Base-by-base conservation (phyloP, 192 early-diverging fungal species). In the Spinellus fusiger region DNA sequence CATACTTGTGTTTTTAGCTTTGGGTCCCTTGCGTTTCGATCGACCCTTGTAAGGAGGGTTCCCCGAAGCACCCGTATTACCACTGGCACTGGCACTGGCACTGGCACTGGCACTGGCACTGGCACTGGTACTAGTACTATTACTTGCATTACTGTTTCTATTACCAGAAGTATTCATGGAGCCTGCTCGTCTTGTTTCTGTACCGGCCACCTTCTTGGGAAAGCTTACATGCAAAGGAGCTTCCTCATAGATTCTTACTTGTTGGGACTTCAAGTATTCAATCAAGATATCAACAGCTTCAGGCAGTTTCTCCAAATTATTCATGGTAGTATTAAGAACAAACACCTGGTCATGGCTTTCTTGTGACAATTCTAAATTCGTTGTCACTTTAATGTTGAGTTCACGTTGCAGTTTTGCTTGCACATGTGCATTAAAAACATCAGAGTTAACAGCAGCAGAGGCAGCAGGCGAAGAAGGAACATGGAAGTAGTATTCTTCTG, bases 401-500 rank as follows among this genome's bases (percentile, higher is more conserved):
- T 37, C 7, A 13, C 35, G 35, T 37, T 9, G 35, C 35, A 37
- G 35, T 9, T 9, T 37, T 37, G 40, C 15, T 44, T 3, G 10
- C 33, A 85, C 71, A 7, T 68, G 55, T 18, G 54, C 61, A 16
- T 67, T 32, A 51, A 90, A 82, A 23, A 82, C 83, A n/a, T 50
- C 60, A 0, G 78, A 65, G 6, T 56, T 58, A n/a, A 90, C 32
- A 10, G 78, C 73, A 9, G 62, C 38, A 4, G 25, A 46, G 8
- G 79, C 68, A 0, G 59, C 29, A 12, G 62, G 54, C 0, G 84
- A 74, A 7, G 53, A 73, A n/a, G 88, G 84, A 18, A 86, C 73
- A 37, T 61, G 67, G 25, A 84, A 64, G 18, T 56, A 52, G 27
- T 79, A 78, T 5, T 84, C 76, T 37, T 82, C 81, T 0, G 88